Evolutionary conservation across 2,329 filamentous ascomycete species (phyloP).

Genomic region (Pseudogymnoascus sp.): DNA sequence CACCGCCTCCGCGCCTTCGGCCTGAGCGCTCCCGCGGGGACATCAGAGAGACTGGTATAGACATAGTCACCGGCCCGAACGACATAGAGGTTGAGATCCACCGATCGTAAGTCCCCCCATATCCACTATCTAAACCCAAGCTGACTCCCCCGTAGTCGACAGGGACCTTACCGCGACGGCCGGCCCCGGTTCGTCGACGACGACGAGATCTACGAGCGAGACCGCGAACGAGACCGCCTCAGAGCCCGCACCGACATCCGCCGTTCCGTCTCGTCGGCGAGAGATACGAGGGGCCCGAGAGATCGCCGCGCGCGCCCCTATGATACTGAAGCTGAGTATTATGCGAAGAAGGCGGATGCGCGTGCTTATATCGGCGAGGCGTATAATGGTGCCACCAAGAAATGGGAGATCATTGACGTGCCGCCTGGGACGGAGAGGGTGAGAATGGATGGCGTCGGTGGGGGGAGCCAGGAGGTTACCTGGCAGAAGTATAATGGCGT

Average conservation of each 20-base stretch:
- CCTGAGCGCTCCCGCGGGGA: constrained; percentile 39
- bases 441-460: constrained; percentile 72
- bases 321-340: constrained; percentile 50
- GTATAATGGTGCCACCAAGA: constrained; percentile 64
- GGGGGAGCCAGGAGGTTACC: constrained; percentile 66
- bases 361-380: constrained; percentile 67
- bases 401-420: constrained; percentile 78
- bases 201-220: constrained; percentile 57
- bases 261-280: constrained; percentile 37
- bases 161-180: constrained; percentile 26
- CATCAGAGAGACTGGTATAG: constrained; percentile 50
- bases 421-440: constrained; percentile 76
- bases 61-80: constrained; percentile 48
- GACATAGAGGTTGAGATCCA: constrained; percentile 53
- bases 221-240: constrained; percentile 43
- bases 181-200: constrained; percentile 51
- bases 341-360: constrained; percentile 61
- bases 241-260: constrained; percentile 34
- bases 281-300: constrained; percentile 32
- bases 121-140: not conserved
- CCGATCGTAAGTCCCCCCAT: not conserved
- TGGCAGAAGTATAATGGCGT: constrained; percentile 77
- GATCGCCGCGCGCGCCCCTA: constrained; percentile 32
- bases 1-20: constrained; percentile 36
- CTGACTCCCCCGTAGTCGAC: not conserved